Percentiles rank a stretch among this genome's conserved stretches.
These are phyloP conservation scores for Asclepias syriaca DNA, from an alignment of 257 asterid genomes.

Conservation along the genomic window DNA sequence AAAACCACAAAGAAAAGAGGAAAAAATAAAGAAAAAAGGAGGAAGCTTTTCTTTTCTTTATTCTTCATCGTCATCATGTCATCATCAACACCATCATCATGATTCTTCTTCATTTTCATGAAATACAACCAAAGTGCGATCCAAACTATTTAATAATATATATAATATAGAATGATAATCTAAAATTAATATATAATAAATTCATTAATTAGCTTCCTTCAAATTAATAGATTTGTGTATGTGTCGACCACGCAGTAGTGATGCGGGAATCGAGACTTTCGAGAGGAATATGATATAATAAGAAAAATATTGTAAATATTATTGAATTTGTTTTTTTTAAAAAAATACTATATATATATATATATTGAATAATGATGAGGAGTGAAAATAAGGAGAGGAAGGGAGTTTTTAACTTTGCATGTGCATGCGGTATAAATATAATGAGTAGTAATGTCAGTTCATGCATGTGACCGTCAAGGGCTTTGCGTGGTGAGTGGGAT, in stretches of 20 bases:
- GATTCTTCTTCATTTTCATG: background rate
- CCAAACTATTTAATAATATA: background rate
- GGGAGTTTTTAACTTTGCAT: slow-evolving; percentile 17
- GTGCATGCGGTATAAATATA: slow-evolving; percentile 24
- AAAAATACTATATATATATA: too few species aligned
- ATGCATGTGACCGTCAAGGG: slow-evolving; percentile 27
- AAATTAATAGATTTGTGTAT: background rate
- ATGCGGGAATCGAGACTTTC: too few species aligned
- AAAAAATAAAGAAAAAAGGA: too few species aligned
- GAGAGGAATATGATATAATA: too few species aligned
- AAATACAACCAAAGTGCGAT: slow-evolving; percentile 6
- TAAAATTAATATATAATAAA: too few species aligned
- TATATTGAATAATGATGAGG: background rate
- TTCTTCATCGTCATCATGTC: slow-evolving; percentile 47
- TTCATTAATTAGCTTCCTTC: background rate
- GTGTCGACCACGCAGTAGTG: background rate
- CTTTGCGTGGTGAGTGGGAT: background rate
- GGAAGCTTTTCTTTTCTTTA: slow-evolving; percentile 16
- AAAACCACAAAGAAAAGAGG: background rate
- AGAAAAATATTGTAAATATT: too few species aligned
- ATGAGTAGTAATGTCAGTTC: slow-evolving; percentile 50
- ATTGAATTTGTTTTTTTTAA: too few species aligned
- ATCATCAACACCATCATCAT: slow-evolving; percentile 35
- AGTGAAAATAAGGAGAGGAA: background rate
- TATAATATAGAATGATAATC: too few species aligned